These are phyloP conservation scores for Theileria sp. DNA, from an alignment of 169 alveolate species.

Conservation along the genomic window DNA sequence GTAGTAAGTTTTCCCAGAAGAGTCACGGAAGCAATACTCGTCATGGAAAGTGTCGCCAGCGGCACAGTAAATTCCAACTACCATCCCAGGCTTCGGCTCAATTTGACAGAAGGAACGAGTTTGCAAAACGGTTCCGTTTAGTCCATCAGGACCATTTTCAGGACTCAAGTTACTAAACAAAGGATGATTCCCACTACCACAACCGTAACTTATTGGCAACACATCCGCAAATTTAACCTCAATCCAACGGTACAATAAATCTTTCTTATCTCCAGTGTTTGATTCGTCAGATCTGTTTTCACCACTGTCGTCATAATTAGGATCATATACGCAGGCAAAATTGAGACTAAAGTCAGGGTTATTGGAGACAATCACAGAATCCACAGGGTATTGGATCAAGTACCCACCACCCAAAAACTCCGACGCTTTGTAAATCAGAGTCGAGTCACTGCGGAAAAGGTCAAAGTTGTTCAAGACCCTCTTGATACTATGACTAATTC, in stretches of 20 bases:
- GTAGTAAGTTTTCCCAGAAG: not conserved
- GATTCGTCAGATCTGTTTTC: not conserved
- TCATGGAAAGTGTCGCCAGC: slow-evolving; percentile 37
- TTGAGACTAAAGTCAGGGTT: slow-evolving; percentile 50
- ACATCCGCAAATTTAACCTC: slow-evolving; percentile 28
- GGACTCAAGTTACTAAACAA: slow-evolving; percentile 33
- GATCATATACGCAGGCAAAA: slow-evolving; percentile 43
- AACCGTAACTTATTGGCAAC: slow-evolving; percentile 61
- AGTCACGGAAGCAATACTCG: slow-evolving; percentile 23
- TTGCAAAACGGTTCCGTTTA: not conserved
- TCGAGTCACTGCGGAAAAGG: slow-evolving; percentile 45
- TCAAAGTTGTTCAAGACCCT: slow-evolving; percentile 26
- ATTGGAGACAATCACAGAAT: slow-evolving; percentile 40
- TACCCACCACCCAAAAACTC: slow-evolving; percentile 15
- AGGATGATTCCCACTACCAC: slow-evolving; percentile 36
- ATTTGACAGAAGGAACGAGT: slow-evolving; percentile 3
- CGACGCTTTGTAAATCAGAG: not conserved
- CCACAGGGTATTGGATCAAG: slow-evolving; percentile 20
- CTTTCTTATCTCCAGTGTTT: not conserved
- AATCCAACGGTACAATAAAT: slow-evolving; percentile 35
- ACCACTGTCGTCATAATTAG: not conserved
- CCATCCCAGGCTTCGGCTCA: slow-evolving; percentile 59
- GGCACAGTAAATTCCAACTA: slow-evolving; percentile 58
- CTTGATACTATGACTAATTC: slow-evolving; percentile 23
- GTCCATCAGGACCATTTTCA: not conserved